A percentile compares a stretch with the other conserved stretches of the same genome.
Evolutionary conservation across 2,329 filamentous ascomycete species (phyloP).

Genomic region (Leptodontidium sp.): DNA sequence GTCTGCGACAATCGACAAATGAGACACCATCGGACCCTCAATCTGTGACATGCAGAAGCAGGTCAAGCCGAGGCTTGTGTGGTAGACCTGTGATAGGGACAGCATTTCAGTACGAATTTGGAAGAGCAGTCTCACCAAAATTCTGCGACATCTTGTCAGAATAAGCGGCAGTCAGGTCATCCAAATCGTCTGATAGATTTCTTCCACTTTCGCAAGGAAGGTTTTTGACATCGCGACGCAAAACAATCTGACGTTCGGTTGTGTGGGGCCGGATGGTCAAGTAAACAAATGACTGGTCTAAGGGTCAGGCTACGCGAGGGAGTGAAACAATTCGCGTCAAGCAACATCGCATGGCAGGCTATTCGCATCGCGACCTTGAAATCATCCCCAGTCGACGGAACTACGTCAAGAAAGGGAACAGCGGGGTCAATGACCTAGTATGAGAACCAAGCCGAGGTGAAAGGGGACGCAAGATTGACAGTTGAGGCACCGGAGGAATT

Average conservation of each 20-base stretch:
- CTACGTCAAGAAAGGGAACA: not conserved
- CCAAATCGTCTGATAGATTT: not conserved
- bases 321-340: not conserved
- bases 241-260: not conserved
- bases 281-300: not conserved
- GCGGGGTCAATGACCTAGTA: too few relatives aligned
- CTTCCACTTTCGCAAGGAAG: not conserved
- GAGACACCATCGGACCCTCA: not conserved
- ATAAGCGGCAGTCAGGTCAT: not conserved
- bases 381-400: not conserved
- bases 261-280: not conserved
- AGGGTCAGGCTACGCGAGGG: not conserved
- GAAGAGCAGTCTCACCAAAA: not conserved
- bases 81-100: too few relatives aligned
- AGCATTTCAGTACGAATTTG: not conserved
- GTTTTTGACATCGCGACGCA: slow-evolving; percentile 3
- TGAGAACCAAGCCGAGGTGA: too few relatives aligned
- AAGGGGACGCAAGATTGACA: too few relatives aligned
- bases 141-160: slow-evolving; percentile 9
- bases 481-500: too few relatives aligned
- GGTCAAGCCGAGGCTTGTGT: not conserved
- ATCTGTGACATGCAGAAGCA: not conserved
- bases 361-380: not conserved
- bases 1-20: not conserved
- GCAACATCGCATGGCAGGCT: not conserved